Conservation (phyloP, 176 grass and related monocot genomes). For the Triticum timopheevii region DNA sequence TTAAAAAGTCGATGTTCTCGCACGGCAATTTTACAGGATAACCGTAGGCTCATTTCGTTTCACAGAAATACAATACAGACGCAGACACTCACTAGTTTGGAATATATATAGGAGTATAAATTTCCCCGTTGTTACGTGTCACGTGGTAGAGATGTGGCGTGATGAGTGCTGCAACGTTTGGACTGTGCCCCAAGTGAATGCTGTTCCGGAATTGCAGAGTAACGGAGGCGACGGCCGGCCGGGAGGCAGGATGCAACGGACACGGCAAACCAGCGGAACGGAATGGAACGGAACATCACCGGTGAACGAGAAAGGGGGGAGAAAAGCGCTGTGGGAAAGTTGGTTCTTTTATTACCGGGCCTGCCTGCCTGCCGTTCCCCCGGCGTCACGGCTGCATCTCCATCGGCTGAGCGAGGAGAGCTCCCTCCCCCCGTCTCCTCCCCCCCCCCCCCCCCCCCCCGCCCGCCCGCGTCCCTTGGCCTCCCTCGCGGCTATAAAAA, state of each 20-base stretch:
- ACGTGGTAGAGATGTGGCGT: too few species aligned
- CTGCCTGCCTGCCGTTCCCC: background rate
- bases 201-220: background rate
- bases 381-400: background rate
- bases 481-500: slow-evolving; percentile 38
- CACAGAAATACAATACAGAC: background rate
- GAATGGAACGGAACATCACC: background rate
- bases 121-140: too few species aligned
- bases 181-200: background rate
- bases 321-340: background rate
- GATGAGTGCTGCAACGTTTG: too few species aligned
- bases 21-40: too few species aligned
- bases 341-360: background rate
- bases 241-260: background rate
- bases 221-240: background rate
- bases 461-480: slow-evolving; percentile 11
- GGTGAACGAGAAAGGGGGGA: too few species aligned
- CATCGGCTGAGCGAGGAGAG: background rate
- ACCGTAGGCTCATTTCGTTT: too few species aligned
- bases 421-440: too few species aligned
- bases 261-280: background rate
- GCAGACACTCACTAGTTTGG: too few species aligned
- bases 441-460: too few species aligned
- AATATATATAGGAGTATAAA: too few species aligned
- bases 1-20: background rate